A percentile compares a stretch with the other conserved stretches of the same genome.
Evolutionary conservation across 2,329 filamentous ascomycete genomes (phyloP).

Genomic region (Plectosphaerella cucumerina): DNA sequence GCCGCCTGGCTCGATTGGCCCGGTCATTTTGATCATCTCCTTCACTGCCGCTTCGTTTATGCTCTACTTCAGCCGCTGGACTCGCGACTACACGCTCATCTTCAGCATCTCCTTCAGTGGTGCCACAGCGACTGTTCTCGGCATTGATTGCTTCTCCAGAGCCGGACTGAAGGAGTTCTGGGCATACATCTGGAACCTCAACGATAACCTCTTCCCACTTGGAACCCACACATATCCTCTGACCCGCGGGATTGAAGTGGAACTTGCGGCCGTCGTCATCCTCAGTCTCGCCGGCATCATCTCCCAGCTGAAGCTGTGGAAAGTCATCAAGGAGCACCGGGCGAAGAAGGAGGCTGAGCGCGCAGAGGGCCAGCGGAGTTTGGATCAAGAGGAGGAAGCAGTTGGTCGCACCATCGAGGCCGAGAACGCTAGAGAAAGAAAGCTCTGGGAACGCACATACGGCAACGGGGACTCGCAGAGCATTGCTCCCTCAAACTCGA

Average conservation of each 20-base stretch:
- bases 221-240: conserved; percentile 76
- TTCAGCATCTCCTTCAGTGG: conserved; percentile 74
- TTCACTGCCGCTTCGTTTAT: conserved; percentile 66
- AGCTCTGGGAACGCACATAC: conserved; percentile 75
- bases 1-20: conserved; percentile 48
- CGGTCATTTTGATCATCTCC: conserved; percentile 69
- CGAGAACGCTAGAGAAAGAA: conserved; percentile 55
- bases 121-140: conserved; percentile 72
- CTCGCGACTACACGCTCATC: conserved; percentile 75
- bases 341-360: conserved; percentile 46
- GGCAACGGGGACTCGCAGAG: conserved; percentile 49
- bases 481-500: conserved; percentile 23
- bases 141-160: conserved; percentile 84
- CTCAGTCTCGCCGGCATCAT: conserved; percentile 71
- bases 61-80: conserved; percentile 76
- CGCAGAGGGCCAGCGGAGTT: conserved; percentile 46
- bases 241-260: conserved; percentile 80
- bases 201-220: conserved; percentile 74
- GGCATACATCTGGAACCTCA: conserved; percentile 85
- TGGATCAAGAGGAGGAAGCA: conserved; percentile 64
- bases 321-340: conserved; percentile 63
- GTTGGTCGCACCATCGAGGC: conserved; percentile 64
- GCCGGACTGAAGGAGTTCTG: conserved; percentile 96
- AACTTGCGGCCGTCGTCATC: conserved; percentile 74
- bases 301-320: conserved; percentile 85